These are phyloP conservation scores for Ogataea henricii DNA, from an alignment of 805 yeast species.

Conservation along the genomic window DNA sequence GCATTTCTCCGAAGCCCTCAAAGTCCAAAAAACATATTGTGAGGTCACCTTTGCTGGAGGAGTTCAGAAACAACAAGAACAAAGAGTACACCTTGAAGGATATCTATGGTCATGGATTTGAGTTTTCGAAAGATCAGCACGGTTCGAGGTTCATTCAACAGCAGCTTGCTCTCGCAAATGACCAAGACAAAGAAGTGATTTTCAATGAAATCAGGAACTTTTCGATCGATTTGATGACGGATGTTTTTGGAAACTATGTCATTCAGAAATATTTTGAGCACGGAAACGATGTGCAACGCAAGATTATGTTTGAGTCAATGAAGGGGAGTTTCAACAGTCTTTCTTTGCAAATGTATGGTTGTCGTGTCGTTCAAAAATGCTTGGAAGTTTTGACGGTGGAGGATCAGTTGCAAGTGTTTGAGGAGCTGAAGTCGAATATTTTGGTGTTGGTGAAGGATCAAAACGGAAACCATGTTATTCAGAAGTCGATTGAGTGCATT, in stretches of 20 bases:
- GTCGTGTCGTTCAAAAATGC: constrained; percentile 95
- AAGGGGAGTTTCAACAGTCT: constrained; percentile 70
- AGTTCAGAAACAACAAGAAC: constrained; percentile 66
- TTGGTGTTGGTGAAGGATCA: constrained; percentile 84
- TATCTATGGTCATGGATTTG: constrained; percentile 83
- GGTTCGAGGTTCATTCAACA: constrained; percentile 97
- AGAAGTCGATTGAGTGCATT: constrained; percentile 86
- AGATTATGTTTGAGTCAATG: constrained; percentile 69
- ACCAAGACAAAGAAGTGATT: constrained; percentile 74
- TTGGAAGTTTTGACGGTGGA: constrained; percentile 66
- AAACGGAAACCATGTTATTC: constrained; percentile 97
- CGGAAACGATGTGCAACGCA: constrained; percentile 71
- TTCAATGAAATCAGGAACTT: constrained; percentile 81
- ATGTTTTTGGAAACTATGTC: constrained; percentile 97
- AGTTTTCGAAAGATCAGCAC: constrained; percentile 93
- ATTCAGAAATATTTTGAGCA: constrained; percentile 90
- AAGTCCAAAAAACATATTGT: constrained; percentile 50
- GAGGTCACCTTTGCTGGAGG: constrained; percentile 81
- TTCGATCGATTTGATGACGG: constrained; percentile 82
- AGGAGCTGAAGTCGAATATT: constrained; percentile 64
- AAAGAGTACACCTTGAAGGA: constrained; percentile 69
- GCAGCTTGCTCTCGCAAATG: constrained; percentile 62
- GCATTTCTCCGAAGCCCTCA: constrained; percentile 25
- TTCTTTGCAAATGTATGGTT: constrained; percentile 95
- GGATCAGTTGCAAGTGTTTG: constrained; percentile 67